Percentiles rank a stretch among this genome's conserved stretches.
Conservation (phyloP, 2,329 filamentous ascomycete species). For the Hypoxylon sp. region DNA sequence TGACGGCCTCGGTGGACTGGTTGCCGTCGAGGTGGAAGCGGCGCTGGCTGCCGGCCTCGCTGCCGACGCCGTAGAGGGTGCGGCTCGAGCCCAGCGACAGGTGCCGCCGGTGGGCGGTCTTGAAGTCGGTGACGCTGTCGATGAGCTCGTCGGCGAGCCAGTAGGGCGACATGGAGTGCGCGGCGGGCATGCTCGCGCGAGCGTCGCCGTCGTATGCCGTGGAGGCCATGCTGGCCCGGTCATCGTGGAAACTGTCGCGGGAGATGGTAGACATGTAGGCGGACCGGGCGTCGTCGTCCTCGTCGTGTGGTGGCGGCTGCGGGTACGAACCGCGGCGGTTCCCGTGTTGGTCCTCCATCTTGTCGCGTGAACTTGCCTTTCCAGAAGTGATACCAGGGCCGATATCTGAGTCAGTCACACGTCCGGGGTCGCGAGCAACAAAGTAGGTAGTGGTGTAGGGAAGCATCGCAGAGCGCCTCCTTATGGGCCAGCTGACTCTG, state of each 20-base stretch:
- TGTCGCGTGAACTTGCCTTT: slow-evolving; percentile 16
- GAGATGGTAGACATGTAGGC: slow-evolving; percentile 21
- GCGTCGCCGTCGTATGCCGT: slow-evolving; percentile 21
- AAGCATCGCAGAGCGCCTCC: slow-evolving; percentile 15
- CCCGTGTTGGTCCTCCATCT: slow-evolving; percentile 31
- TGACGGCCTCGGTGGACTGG: too few relatives aligned
- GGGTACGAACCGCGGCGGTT: slow-evolving; percentile 26
- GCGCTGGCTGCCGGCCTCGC: slow-evolving; percentile 13
- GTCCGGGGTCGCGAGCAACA: slow-evolving; percentile 10
- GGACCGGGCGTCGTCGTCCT: slow-evolving; percentile 23
- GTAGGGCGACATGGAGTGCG: slow-evolving; percentile 17
- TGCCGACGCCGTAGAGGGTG: slow-evolving; percentile 17
- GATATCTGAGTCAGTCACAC: slow-evolving; percentile 10
- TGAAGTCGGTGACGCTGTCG: slow-evolving; percentile 11
- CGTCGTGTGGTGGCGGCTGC: not conserved
- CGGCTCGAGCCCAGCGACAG: slow-evolving; percentile 25
- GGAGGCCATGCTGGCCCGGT: slow-evolving; percentile 1
- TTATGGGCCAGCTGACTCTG: not conserved
- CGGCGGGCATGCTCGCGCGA: slow-evolving; percentile 9
- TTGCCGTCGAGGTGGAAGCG: slow-evolving; percentile 1
- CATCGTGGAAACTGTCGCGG: slow-evolving; percentile 19
- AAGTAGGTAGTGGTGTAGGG: slow-evolving; percentile 8
- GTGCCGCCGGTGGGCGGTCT: slow-evolving; percentile 19
- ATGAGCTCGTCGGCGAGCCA: slow-evolving; percentile 25
- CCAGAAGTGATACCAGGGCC: slow-evolving; percentile 6